Conservation (phyloP, 192 early-diverging fungal species). For the Chytriomyces sp. region DNA sequence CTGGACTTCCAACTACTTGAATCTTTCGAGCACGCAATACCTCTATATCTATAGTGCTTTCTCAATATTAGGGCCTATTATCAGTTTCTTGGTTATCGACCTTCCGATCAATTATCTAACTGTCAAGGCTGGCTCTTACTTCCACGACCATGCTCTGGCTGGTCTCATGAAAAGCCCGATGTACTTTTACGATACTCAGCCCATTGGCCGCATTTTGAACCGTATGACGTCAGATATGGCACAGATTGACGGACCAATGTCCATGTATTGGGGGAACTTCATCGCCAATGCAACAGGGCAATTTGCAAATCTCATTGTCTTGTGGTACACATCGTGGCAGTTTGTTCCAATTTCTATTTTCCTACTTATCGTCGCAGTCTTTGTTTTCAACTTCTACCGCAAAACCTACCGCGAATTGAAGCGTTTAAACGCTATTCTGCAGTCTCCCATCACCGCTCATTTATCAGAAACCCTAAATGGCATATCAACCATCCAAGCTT, state of each 20-base stretch:
- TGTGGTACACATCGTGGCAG: not conserved
- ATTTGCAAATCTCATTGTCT: not conserved
- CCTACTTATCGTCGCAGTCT: not conserved
- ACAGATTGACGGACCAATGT: not conserved
- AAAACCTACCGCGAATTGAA: slow-evolving; percentile 36
- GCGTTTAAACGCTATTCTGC: slow-evolving; percentile 29
- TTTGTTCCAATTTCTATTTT: not conserved
- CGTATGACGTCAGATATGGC: slow-evolving; percentile 30
- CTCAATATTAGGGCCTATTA: not conserved
- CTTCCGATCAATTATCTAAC: not conserved
- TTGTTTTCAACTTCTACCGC: slow-evolving; percentile 30
- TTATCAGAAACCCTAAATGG: slow-evolving; percentile 42
- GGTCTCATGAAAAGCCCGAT: slow-evolving; percentile 55
- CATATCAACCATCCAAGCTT: slow-evolving; percentile 35
- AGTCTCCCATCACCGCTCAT: slow-evolving; percentile 39
- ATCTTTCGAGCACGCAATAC: not conserved
- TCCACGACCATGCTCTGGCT: slow-evolving; percentile 50
- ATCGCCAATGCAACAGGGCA: not conserved
- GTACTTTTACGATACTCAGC: slow-evolving; percentile 63
- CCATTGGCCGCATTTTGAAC: slow-evolving; percentile 70
- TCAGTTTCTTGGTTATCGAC: not conserved
- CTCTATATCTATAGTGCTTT: too few relatives aligned
- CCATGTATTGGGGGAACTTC: not conserved
- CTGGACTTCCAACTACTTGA: slow-evolving; percentile 3
- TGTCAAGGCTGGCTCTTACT: not conserved